Evolutionary conservation across 441 rosid species (phyloP).

Genomic region (Arabidopsis lyrata): DNA sequence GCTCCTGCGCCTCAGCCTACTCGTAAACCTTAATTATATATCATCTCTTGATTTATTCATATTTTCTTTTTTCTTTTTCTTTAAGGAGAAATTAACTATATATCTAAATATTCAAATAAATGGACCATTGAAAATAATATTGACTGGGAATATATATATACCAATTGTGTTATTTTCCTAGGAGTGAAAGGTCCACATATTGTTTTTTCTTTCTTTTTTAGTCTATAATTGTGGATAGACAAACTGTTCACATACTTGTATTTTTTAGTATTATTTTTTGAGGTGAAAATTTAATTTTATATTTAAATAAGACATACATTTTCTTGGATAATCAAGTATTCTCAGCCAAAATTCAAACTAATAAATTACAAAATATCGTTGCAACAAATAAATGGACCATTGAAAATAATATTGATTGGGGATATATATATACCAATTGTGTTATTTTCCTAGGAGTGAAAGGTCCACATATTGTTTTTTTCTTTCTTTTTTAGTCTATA

Average conservation of each 20-base stretch:
- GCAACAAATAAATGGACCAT: background rate
- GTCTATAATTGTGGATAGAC: constrained; percentile 2
- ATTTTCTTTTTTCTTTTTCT: background rate
- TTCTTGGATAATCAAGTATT: constrained; percentile 6
- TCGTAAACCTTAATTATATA: background rate
- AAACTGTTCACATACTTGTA: background rate
- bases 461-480: background rate
- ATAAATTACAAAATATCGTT: too few species aligned
- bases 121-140: background rate
- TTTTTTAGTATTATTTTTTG: background rate
- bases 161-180: background rate
- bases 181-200: background rate
- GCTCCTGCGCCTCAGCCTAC: background rate
- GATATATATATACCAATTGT: constrained; percentile 6
- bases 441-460: background rate
- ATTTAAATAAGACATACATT: background rate
- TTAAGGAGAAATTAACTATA: background rate
- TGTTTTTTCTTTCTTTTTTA: background rate
- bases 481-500: background rate
- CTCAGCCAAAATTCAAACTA: background rate
- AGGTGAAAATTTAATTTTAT: constrained; percentile 5
- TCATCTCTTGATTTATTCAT: background rate
- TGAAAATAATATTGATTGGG: constrained; percentile 1
- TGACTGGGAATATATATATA: constrained; percentile 8
- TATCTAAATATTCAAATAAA: background rate